Base-by-base conservation (phyloP, 495 filamentous ascomycete genomes). In the Mycothermus thermophilus region DNA sequence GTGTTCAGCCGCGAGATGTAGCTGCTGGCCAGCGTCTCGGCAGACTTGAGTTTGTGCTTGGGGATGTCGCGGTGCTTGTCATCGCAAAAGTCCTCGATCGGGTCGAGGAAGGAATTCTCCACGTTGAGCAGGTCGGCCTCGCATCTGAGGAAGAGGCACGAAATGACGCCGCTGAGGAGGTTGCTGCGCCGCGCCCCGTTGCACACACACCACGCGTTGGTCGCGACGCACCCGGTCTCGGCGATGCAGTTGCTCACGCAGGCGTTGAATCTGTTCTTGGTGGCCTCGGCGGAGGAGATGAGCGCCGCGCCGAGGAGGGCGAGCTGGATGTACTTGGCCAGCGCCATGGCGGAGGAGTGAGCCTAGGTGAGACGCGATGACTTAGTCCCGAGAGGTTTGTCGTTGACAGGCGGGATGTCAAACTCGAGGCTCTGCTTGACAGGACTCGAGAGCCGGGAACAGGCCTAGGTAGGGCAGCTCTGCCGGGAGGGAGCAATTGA, bases 71-170 rank as follows among this genome's bases (percentile, higher is more conserved):
- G 35, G 7, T 37, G 18, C 27, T 32, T 20, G 7, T 42, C 43
- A 3, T 34, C 33, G 42, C 55, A 58, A 2, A 36, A 45, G 8
- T 27, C 23, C 20, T 43, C 30, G 19, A 56, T 38, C 19, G 40
- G 38, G 14, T 35, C 23, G 7, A 58, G 29, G 36, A 58, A 50
- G 26, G 22, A 31, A 17, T 30, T 13, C 8, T 50, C 36, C 27
- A 38, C 42, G 19, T 33, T 18, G 20, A 32, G 46, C 11, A 55
- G 43, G 13, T 51, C 38, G 21, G 37, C n/a, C 18, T 38, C 28
- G 48, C 55, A 56, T 38, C 48, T 32, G 41, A 42, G 37, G 36
- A 40, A 51, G 35, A 58, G 36, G 39, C 55, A 58, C 7, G 30
- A 32, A 12, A 54, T 21, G 25, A 54, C 49, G 5, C 26, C 24